These are phyloP conservation scores for Aspergillus vadensis DNA, from an alignment of 2,329 filamentous ascomycete genomes.

Conservation along the genomic window DNA sequence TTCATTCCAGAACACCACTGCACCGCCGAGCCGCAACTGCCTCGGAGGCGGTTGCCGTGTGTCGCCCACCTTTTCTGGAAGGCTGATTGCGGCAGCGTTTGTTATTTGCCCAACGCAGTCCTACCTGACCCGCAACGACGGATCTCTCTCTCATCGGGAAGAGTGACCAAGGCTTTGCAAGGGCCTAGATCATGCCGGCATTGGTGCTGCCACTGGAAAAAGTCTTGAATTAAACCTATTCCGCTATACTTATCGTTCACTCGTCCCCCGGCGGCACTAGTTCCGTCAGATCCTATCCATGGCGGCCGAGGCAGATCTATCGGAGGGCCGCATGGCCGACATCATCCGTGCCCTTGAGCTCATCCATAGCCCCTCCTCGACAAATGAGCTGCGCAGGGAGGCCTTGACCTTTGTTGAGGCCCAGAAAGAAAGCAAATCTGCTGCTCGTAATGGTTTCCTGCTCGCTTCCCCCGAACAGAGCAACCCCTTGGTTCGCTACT, in stretches of 20 bases:
- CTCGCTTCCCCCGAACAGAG: constrained; percentile 76
- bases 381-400: constrained; percentile 77
- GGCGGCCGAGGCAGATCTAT: constrained; percentile 39
- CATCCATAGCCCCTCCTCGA: constrained; percentile 79
- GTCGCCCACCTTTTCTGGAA: constrained; percentile 8
- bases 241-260: constrained; percentile 5
- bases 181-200: constrained; percentile 17
- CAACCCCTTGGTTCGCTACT: constrained; percentile 83
- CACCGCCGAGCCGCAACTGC: constrained; percentile 1
- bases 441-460: constrained; percentile 80
- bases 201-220: constrained; percentile 15
- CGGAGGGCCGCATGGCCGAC: constrained; percentile 42
- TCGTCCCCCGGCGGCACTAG: not conserved
- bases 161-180: constrained; percentile 5
- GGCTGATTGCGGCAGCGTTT: not conserved
- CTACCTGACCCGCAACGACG: not conserved
- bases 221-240: constrained; percentile 8
- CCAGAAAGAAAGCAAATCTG: constrained; percentile 76
- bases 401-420: constrained; percentile 84
- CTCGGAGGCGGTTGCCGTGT: constrained; percentile 6
- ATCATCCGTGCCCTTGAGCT: constrained; percentile 85
- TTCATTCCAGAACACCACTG: not conserved
- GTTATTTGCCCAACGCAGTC: constrained; percentile 4
- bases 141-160: not conserved
- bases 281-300: constrained; percentile 21